Conservation (phyloP, 345 rosid genomes). For the Gynandropsis gynandra region DNA sequence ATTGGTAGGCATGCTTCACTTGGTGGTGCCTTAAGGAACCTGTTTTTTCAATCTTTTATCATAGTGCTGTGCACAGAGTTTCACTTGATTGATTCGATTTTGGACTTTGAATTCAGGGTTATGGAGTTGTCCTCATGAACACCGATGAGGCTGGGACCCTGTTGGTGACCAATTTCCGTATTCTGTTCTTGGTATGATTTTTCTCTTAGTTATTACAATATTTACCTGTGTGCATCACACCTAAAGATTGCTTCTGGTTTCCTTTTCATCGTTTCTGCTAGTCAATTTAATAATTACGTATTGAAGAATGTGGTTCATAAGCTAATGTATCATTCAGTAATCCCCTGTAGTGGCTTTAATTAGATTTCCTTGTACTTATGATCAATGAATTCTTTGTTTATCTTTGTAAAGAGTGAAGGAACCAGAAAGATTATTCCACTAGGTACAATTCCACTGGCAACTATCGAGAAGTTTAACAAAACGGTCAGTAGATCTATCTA, state of each 20-base stretch:
- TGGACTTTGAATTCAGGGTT: constrained; percentile 44
- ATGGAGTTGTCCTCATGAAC: constrained; percentile 84
- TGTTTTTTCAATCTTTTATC: background rate
- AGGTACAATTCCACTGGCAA: constrained; percentile 82
- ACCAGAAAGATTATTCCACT: constrained; percentile 63
- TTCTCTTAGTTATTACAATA: constrained; percentile 1
- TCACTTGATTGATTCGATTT: constrained; percentile 6
- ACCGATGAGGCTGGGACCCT: constrained; percentile 76
- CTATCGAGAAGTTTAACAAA: constrained; percentile 92
- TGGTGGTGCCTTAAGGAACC: background rate
- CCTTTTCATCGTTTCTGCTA: constrained; percentile 2
- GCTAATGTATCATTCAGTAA: constrained; percentile 4
- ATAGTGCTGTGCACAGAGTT: constrained; percentile 9
- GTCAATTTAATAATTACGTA: background rate
- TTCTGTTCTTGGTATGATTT: constrained; percentile 77
- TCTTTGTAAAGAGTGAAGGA: constrained; percentile 63
- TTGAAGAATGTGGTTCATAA: constrained; percentile 1
- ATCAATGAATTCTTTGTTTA: constrained; percentile 11
- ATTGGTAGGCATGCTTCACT: constrained; percentile 5
- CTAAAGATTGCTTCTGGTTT: background rate
- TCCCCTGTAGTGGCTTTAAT: background rate
- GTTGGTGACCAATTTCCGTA: constrained; percentile 82
- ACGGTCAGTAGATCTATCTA: constrained; percentile 38
- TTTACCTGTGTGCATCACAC: constrained; percentile 8
- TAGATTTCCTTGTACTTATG: background rate